Evolutionary conservation across 1,284 basidiomycete species (phyloP).

Genomic region (Pseudozyma thailandica): DNA sequence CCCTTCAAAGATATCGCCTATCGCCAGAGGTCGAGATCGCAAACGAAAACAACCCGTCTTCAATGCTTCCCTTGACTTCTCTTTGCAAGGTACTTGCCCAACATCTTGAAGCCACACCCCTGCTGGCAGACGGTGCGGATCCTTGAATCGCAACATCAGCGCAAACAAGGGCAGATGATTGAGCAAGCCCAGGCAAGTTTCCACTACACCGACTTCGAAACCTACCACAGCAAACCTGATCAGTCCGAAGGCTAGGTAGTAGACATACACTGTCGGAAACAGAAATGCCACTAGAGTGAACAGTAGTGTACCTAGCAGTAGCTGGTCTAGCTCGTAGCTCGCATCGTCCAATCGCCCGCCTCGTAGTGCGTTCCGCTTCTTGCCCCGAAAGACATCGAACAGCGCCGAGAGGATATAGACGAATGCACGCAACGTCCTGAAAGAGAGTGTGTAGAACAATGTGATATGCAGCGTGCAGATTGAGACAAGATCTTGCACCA

Average conservation of each 20-base stretch:
- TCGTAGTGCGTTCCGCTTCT: slow-evolving; percentile 72
- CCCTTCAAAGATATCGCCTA: slow-evolving; percentile 49
- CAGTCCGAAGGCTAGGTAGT: slow-evolving; percentile 82
- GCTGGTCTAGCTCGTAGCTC: slow-evolving; percentile 91
- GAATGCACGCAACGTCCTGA: slow-evolving; percentile 76
- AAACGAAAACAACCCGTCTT: slow-evolving; percentile 14
- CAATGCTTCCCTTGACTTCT: slow-evolving; percentile 1
- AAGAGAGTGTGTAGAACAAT: slow-evolving; percentile 77
- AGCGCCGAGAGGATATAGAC: slow-evolving; percentile 76
- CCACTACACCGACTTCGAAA: slow-evolving; percentile 26
- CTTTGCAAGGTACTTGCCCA: neutral
- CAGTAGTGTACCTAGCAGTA: slow-evolving; percentile 91
- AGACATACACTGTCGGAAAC: slow-evolving; percentile 87
- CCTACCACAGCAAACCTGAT: slow-evolving; percentile 70
- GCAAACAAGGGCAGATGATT: slow-evolving; percentile 93
- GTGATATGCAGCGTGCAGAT: slow-evolving; percentile 80
- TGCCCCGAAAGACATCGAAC: slow-evolving; percentile 94
- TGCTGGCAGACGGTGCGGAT: slow-evolving; percentile 79
- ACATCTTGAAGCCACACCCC: slow-evolving; percentile 31
- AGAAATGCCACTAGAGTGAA: slow-evolving; percentile 92
- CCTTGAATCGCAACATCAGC: slow-evolving; percentile 84
- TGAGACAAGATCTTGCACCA: slow-evolving; percentile 76
- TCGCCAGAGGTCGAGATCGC: slow-evolving; percentile 28
- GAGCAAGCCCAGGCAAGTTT: slow-evolving; percentile 72
- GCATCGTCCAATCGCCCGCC: slow-evolving; percentile 84